Base-by-base conservation (phyloP, 495 filamentous ascomycete genomes). In the Tuber borchii region DNA sequence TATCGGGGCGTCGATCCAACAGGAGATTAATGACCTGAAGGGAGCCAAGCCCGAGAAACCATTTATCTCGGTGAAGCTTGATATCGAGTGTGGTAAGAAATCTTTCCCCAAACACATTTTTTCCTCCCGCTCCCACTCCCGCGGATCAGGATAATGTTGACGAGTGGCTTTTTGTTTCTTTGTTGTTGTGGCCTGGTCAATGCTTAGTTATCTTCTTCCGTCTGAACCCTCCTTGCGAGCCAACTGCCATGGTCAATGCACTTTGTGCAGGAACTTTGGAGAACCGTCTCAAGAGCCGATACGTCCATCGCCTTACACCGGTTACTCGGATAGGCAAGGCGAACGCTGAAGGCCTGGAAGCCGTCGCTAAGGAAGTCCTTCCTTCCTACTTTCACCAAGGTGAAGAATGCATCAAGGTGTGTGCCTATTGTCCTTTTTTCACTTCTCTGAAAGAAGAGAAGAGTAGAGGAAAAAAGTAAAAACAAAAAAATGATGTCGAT, bases 281-380 rank as follows among this genome's bases (percentile, higher is more conserved):
- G 82, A 76, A 76, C 85, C 86, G 69, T 84, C 82, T n/a, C 87
- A 83, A 77, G 89, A 92, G 82, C 88, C 87, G 76, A 89, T 97
- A 89, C 81, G 87, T 94, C 42, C 94, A 95, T 83, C 88, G 96
- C 75, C 85, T 99, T 79, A 96, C 93, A 26, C 95, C 95, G 2
- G 87, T 97, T 75, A 89, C 87, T 6, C 83, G 87, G 26, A 92
- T 91, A 70, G 91, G 88, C 2, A 97, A 93, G 84, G 93, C 94
- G 26, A 91, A 91, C 20, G 89, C 91, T 79, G 87, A 90, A 69
- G 93, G 93, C 12, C 71, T 98, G 8, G 88, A 90, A 40, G 90
- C 90, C 73, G 88, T 97, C 45, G 91, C 91, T 2, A 87, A 84
- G 82, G 85, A 89, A 75, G 93, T 94, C 42, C 86, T 98, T 26